These are phyloP conservation scores for Cutaneotrichosporon cutaneum DNA, from an alignment of 1,284 basidiomycete genomes.

Conservation along the genomic window DNA sequence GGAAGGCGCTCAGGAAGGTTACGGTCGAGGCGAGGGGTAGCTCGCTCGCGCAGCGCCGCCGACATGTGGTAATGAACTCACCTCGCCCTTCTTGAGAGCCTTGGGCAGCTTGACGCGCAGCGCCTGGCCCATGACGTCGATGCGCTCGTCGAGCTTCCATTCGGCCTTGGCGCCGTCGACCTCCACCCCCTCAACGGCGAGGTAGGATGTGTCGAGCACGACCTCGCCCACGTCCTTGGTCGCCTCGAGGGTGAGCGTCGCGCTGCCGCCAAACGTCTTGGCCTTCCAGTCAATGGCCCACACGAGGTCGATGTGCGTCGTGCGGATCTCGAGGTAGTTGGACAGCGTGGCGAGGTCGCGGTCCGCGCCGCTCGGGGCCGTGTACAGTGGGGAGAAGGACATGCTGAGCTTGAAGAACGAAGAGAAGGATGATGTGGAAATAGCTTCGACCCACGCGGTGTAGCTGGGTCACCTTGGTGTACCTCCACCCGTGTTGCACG, in stretches of 20 bases:
- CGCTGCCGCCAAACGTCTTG: slow-evolving; percentile 69
- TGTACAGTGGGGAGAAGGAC: slow-evolving; percentile 38
- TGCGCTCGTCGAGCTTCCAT: slow-evolving; percentile 58
- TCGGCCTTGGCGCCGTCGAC: slow-evolving; percentile 58
- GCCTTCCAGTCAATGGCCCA: slow-evolving; percentile 79
- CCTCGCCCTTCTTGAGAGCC: slow-evolving; percentile 30
- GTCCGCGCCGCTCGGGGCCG: slow-evolving; percentile 24
- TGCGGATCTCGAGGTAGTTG: slow-evolving; percentile 70
- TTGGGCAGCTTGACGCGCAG: slow-evolving; percentile 50
- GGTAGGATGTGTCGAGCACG: slow-evolving; percentile 75
- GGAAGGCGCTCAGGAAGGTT: too few relatives aligned
- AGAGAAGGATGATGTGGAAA: not conserved
- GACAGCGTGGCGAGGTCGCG: slow-evolving; percentile 72
- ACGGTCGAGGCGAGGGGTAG: too few relatives aligned
- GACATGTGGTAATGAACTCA: slow-evolving; percentile 57
- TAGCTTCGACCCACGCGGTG: not conserved
- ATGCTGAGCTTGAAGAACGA: slow-evolving; percentile 19
- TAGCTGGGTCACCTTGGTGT: not conserved
- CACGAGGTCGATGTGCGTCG: slow-evolving; percentile 70
- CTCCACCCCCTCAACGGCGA: slow-evolving; percentile 64
- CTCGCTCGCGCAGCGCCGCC: slow-evolving; percentile 5
- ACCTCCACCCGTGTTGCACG: not conserved
- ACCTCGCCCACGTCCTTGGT: slow-evolving; percentile 63
- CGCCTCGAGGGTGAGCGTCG: slow-evolving; percentile 57
- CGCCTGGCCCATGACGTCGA: slow-evolving; percentile 51